Evolutionary conservation across 768 basidiomycete species (phyloP).

Genomic region (button mushroom (Agaricus bisporus)): DNA sequence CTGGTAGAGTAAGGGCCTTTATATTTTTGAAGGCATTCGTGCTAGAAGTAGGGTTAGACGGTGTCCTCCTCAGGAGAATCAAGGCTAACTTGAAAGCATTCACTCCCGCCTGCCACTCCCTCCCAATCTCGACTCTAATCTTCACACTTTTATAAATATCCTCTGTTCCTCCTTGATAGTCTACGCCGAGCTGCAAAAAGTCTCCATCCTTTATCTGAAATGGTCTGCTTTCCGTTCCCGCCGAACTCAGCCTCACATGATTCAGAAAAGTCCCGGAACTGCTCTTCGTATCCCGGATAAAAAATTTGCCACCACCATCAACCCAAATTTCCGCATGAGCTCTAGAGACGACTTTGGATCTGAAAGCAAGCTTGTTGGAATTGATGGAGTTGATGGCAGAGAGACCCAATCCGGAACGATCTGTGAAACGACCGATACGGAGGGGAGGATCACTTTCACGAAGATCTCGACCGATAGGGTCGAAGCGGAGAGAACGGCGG

Average conservation of each 20-base stretch:
- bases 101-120: conserved; percentile 85
- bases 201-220: conserved; percentile 88
- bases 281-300: conserved; percentile 81
- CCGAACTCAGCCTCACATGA: conserved; percentile 82
- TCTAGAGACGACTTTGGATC: conserved; percentile 90
- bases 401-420: conserved; percentile 64
- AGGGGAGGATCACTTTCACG: conserved; percentile 61
- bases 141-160: conserved; percentile 97
- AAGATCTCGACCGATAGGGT: conserved; percentile 86
- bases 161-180: conserved; percentile 96
- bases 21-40: conserved; percentile 74
- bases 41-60: conserved; percentile 26
- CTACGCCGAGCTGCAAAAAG: conserved; percentile 90
- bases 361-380: conserved; percentile 88
- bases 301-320: conserved; percentile 64
- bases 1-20: conserved; percentile 47
- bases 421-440: conserved; percentile 93
- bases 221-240: conserved; percentile 74
- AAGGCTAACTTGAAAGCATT: conserved; percentile 86
- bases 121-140: conserved; percentile 82
- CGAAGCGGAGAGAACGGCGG: conserved; percentile 83
- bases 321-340: conserved; percentile 95
- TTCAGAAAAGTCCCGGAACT: conserved; percentile 94
- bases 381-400: conserved; percentile 62
- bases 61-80: conserved; percentile 11